Evolutionary conservation across 371 early-diverging fungal genomes (phyloP).

Genomic region (Mortierella sp.): DNA sequence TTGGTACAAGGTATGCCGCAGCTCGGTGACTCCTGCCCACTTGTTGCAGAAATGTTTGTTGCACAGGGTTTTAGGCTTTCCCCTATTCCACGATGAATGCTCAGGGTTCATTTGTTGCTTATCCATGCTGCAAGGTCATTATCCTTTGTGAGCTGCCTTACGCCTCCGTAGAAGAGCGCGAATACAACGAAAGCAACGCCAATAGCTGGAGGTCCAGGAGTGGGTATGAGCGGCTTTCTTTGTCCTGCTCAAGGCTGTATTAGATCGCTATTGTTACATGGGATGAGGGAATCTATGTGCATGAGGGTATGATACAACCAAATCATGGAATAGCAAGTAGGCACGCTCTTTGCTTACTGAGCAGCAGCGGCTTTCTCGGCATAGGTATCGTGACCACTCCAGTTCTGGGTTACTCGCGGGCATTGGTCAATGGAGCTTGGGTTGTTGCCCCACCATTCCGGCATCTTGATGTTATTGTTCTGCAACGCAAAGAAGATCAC

Average conservation of each 20-base stretch:
- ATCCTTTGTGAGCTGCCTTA: not conserved
- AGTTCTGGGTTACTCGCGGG: conserved; percentile 37
- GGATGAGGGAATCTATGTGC: too few relatives aligned
- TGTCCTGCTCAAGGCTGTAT: too few relatives aligned
- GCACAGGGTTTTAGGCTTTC: not conserved
- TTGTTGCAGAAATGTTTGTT: too few relatives aligned
- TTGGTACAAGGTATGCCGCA: too few relatives aligned
- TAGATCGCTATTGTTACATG: too few relatives aligned
- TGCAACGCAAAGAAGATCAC: conserved; percentile 64
- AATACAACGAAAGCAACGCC: too few relatives aligned
- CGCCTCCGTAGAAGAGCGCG: too few relatives aligned
- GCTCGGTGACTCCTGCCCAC: too few relatives aligned
- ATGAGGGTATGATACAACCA: not conserved
- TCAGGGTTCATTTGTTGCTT: too few relatives aligned
- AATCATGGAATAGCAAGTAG: not conserved
- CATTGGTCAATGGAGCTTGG: conserved; percentile 51
- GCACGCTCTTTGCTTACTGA: not conserved
- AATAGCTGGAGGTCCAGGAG: too few relatives aligned
- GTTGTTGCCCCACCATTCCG: conserved; percentile 52
- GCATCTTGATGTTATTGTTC: conserved; percentile 51
- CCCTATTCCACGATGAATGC: not conserved
- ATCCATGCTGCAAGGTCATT: too few relatives aligned
- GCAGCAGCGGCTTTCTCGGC: conserved; percentile 26
- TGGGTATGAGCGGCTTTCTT: too few relatives aligned
- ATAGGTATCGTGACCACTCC: conserved; percentile 53